phyloP scores from a whole-genome alignment of 1,139 yeast genomes.

The Nakaseomyces nivariensis region DNA sequence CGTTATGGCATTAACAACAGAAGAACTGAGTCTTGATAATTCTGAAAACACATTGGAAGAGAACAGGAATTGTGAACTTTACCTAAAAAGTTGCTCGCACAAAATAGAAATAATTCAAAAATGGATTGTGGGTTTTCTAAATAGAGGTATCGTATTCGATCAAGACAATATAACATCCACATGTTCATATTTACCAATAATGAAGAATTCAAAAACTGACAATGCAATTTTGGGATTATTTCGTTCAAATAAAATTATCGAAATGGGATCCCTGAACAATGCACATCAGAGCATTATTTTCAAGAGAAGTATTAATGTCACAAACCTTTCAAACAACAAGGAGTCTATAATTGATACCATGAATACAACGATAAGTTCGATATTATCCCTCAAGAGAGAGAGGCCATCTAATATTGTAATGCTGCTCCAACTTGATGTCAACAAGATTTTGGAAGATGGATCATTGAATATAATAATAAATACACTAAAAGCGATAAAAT shows the following conservation, averaged over 20 bases:
- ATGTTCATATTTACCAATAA: constrained; percentile 18
- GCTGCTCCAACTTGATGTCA: constrained; percentile 23
- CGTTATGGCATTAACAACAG: constrained; percentile 8
- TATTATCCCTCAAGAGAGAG: constrained; percentile 22
- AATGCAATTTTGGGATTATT: constrained; percentile 15
- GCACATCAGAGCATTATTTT: constrained; percentile 16
- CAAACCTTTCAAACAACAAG: background rate
- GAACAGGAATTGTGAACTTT: background rate
- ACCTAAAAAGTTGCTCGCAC: background rate
- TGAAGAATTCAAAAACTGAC: constrained; percentile 7
- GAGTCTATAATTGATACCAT: constrained; percentile 9
- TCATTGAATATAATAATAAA: constrained; percentile 13
- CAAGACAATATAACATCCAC: constrained; percentile 22
- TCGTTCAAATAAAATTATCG: constrained; percentile 13
- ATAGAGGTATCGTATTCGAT: constrained; percentile 17
- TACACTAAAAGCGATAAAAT: constrained; percentile 18
- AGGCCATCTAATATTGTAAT: constrained; percentile 21
- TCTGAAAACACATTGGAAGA: background rate
- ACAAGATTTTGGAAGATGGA: constrained; percentile 11
- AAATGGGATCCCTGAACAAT: constrained; percentile 10
- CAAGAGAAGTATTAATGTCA: constrained; percentile 15
- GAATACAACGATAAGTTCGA: constrained; percentile 23
- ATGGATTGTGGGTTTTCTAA: constrained; percentile 27
- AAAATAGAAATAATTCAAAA: constrained; percentile 7
- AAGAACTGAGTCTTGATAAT: constrained; percentile 11